Evolutionary conservation across 768 basidiomycete species (phyloP), one percentile per base, ranked within the genome.

Genomic region (Tubosaeta brunneosetosa): DNA sequence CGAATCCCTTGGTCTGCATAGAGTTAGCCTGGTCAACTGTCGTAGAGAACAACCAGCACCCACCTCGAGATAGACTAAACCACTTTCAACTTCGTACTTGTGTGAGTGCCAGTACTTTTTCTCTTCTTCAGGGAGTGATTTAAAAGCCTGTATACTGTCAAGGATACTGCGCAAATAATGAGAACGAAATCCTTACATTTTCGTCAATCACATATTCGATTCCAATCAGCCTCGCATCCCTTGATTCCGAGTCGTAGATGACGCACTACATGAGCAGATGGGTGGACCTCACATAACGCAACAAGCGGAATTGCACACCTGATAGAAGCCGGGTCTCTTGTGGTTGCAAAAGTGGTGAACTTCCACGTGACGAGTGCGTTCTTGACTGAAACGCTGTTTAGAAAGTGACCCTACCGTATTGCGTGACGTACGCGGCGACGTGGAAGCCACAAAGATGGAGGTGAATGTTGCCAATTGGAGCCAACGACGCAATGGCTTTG

Each of bases 51-150:
- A 22, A 42, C 31, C 7, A 11, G 19, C 22, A 52, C 61, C 7
- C 26, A 69, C 65, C 34, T 66, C 59, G 4, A 74, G 53, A 50
- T 70, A 68, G 29, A 74, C 58, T 5, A 66, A 36, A 10, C 71
- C 67, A 49, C 66, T 71, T 53, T 71, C 72, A 26, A 71, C 74
- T 60, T 77, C 76, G 49, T 74, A 76, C 55, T 78, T 74, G 56
- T 81, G 80, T 13, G 74, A 77, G 59, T 81, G 80, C 80, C 79
- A 80, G 50, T 73, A 78, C 58, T 66, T 73, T 59, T 76, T 74
- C 66, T 79, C 78, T 25, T 77, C 75, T 27, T 66, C 59, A 4
- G 74, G 69, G 1, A 83, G 71, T 1, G 60, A 57, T 41, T 63
- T 54, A 61, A 79, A 81, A 14, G 68, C 51, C 69, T 71, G 33